phyloP scores from a whole-genome alignment of 495 filamentous ascomycete genomes.

The Peziza echinospora region DNA sequence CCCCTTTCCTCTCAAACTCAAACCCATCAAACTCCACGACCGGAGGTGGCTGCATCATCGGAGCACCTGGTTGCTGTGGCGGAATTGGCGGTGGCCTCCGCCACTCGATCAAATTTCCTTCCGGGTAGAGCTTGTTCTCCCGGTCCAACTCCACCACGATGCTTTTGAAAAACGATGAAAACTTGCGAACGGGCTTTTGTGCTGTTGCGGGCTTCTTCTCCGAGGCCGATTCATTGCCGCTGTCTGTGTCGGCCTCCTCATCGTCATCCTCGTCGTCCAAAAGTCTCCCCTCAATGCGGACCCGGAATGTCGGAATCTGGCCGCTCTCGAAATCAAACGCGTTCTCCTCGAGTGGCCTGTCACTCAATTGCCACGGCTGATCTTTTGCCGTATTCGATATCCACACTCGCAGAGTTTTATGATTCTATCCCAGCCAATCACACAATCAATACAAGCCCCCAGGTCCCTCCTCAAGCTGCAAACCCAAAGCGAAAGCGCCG shows the following conservation, averaged over 20 bases:
- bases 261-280: constrained; percentile 47
- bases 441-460: not conserved
- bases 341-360: constrained; percentile 33
- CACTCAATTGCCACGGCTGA: constrained; percentile 71
- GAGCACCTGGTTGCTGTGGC: constrained; percentile 35
- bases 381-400: constrained; percentile 88
- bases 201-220: not conserved
- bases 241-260: constrained; percentile 27
- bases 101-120: constrained; percentile 25
- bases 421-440: constrained; percentile 26
- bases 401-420: constrained; percentile 77
- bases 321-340: constrained; percentile 53
- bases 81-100: constrained; percentile 23
- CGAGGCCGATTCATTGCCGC: constrained; percentile 18
- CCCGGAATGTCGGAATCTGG: constrained; percentile 51
- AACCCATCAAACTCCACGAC: constrained; percentile 71
- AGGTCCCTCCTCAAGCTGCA: not conserved
- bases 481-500: constrained; percentile 1
- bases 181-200: constrained; percentile 27
- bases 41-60: constrained; percentile 33
- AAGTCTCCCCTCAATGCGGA: constrained; percentile 84
- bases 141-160: constrained; percentile 76
- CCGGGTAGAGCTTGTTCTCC: constrained; percentile 22
- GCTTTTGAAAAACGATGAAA: constrained; percentile 91
- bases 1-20: constrained; percentile 73